Conservation (phyloP, 2,329 filamentous ascomycete species). For the Plenodomus lindquistii region DNA sequence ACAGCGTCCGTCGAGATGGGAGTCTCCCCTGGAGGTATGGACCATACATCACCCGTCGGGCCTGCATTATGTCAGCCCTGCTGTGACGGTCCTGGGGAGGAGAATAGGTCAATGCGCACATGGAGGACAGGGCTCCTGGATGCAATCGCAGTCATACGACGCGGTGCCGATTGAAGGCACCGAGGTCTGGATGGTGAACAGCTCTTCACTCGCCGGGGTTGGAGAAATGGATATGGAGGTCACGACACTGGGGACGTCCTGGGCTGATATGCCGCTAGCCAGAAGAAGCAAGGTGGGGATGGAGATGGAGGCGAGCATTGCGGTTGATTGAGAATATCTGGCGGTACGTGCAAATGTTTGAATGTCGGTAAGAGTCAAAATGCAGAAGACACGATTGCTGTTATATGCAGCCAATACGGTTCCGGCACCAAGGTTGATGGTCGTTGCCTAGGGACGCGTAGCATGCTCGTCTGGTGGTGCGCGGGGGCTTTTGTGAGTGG, state of each 20-base stretch:
- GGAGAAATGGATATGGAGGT: conserved; percentile 16
- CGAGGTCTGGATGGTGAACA: conserved; percentile 36
- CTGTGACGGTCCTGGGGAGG: background rate
- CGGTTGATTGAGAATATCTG: conserved; percentile 2
- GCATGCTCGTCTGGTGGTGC: conserved; percentile 4
- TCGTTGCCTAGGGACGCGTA: conserved; percentile 13
- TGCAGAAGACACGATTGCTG: background rate
- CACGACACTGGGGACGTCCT: conserved; percentile 13
- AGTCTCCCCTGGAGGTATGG: conserved; percentile 12
- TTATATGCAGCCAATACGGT: background rate
- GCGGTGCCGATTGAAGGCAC: conserved; percentile 12
- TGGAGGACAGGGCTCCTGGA: conserved; percentile 30
- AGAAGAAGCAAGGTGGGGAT: conserved; percentile 31
- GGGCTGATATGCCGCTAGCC: conserved; percentile 27
- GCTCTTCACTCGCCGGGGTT: conserved; percentile 19
- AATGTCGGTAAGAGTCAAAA: background rate
- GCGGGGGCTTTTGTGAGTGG: conserved; percentile 16
- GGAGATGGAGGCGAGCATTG: conserved; percentile 29
- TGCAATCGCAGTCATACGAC: conserved; percentile 31
- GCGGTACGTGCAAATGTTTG: background rate
- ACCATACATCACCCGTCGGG: conserved; percentile 14
- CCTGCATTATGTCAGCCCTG: conserved; percentile 7
- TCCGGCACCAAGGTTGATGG: background rate
- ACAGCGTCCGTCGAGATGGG: conserved; percentile 8
- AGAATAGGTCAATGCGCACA: conserved; percentile 19